Conservation (phyloP, 2,329 filamentous ascomycete species). For the Botrytis tulipae region DNA sequence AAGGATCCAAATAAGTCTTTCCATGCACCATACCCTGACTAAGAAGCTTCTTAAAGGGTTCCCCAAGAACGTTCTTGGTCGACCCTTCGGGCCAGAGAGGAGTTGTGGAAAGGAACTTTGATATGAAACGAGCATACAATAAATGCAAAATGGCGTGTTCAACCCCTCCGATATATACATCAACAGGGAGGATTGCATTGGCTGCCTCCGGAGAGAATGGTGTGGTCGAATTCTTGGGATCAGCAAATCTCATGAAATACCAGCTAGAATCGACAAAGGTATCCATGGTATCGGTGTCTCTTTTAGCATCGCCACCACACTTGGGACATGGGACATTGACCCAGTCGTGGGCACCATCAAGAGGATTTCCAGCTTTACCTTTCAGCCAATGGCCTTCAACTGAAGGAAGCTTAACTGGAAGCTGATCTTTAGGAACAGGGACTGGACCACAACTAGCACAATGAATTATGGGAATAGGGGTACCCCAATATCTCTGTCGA, state of each 20-base stretch:
- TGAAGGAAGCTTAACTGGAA: constrained; percentile 73
- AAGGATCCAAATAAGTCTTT: constrained; percentile 74
- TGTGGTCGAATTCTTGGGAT: constrained; percentile 60
- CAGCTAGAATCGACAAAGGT: constrained; percentile 95
- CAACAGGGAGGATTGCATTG: constrained; percentile 65
- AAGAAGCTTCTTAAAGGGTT: constrained; percentile 80
- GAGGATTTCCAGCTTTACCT: constrained; percentile 71
- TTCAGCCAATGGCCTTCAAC: constrained; percentile 67
- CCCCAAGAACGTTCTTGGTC: constrained; percentile 48
- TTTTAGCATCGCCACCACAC: constrained; percentile 67
- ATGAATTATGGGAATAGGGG: constrained; percentile 86
- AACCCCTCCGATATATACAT: constrained; percentile 85
- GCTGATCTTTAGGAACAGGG: constrained; percentile 70
- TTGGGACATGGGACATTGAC: constrained; percentile 72
- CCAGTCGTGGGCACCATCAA: constrained; percentile 71
- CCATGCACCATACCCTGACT: constrained; percentile 94
- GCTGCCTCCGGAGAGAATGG: constrained; percentile 63
- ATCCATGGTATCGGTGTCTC: constrained; percentile 94
- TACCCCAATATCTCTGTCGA: constrained; percentile 89
- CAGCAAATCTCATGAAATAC: constrained; percentile 83
- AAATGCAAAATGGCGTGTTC: constrained; percentile 90
- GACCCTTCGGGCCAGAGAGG: constrained; percentile 46
- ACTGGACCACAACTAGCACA: constrained; percentile 74
- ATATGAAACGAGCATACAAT: constrained; percentile 85
- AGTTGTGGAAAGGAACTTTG: constrained; percentile 73